Base-by-base conservation (phyloP, 2,329 filamentous ascomycete species). In the Phaeosphaeriaceae sp. region DNA sequence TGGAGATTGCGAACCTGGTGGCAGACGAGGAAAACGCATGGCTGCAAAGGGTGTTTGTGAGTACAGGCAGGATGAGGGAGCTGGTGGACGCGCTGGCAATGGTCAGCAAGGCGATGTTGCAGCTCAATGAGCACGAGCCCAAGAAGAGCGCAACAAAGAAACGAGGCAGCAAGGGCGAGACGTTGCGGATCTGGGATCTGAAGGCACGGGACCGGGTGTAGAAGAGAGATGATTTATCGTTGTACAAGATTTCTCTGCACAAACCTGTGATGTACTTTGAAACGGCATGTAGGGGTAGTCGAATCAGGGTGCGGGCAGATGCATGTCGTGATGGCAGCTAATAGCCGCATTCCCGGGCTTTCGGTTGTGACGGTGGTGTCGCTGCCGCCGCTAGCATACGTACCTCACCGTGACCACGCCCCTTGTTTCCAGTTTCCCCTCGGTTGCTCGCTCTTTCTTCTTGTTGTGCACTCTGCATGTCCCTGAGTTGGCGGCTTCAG, bases 1-100 rank as follows among this genome's bases (percentile, higher is more conserved):
- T 99, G 91, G 92, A 97, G 59, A 82, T 99, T 17, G 89, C 93
- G 1, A 88, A 89, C 1, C 75, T 89, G 1, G 85, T 97, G 52
- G 92, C 94, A 1, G 68, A 74, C 15, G 62, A 67, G 24, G 57
- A 61, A 1, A 73, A 69, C 30, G 63, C 60, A 46, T 76, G 71
- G 66, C 59, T 83, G 22, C 73, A 78, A 21, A 69, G 72, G 24
- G 63, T 71, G 28, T 79, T 83, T 53, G 49, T 79, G 32, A 56
- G 77, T 46, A 78, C 79, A 1, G 76, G 77, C 1, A 63, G 80
- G 28, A 82, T 83, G 81, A 68, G 73, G 22, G 80, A 83, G 69
- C 68, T 83, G 19, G 77, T 84, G 23, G 68, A 74, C 71, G 86
- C 86, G 11, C 89, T 98, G 73, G 93, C 94, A 1, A 83, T 88